Evolutionary conservation across 768 basidiomycete genomes (phyloP), one percentile per base, ranked within the genome.

Genomic region (Phaeotremella skinneri): DNA sequence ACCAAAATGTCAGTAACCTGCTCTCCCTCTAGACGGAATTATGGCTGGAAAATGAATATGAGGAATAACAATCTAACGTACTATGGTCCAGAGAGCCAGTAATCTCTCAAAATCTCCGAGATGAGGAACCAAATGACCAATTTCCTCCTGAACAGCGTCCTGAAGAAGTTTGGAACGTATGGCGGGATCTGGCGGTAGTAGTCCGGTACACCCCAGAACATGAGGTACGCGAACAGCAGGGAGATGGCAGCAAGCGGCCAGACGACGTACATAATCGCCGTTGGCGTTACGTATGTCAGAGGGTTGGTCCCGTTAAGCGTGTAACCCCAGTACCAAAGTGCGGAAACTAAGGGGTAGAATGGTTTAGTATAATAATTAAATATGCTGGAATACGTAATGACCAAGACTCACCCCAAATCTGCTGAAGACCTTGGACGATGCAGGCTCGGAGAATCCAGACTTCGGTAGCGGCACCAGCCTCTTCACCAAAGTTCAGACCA

Each of bases 381-480:
- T n/a, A 39, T 39, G 9, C 37, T n/a, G 9, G 37, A n/a, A 45
- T 51, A 11, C 29, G 6, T 14, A 23, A n/a, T 16, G n/a, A 42
- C 5, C 6, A 14, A 30, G 23, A n/a, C 61, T 61, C 27, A 61
- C 62, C 62, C 92, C 92, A 96, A 37, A 96, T 84, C 78, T 94
- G 92, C 67, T 96, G 92, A 9, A 91, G 88, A 39, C 92, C 92
- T 78, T 96, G 92, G 0, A 96, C 92, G 61, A 93, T 80, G 74
- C 91, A 93, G 13, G 92, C 92, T 30, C 92, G 84, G 59, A 91
- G 74, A 29, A 87, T 88, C 92, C 92, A 96, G 16, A 93, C 85
- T 76, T 96, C 92, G 5, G 92, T 93, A 1, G 92, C 90, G 55
- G 92, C 91, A 69, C 92, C 91, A 85, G 91, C 92, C 82, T 94